Evolutionary conservation across 73 alveolate species (phyloP), one percentile per base, ranked within the genome.

Genomic region (Uronychia setigera): DNA sequence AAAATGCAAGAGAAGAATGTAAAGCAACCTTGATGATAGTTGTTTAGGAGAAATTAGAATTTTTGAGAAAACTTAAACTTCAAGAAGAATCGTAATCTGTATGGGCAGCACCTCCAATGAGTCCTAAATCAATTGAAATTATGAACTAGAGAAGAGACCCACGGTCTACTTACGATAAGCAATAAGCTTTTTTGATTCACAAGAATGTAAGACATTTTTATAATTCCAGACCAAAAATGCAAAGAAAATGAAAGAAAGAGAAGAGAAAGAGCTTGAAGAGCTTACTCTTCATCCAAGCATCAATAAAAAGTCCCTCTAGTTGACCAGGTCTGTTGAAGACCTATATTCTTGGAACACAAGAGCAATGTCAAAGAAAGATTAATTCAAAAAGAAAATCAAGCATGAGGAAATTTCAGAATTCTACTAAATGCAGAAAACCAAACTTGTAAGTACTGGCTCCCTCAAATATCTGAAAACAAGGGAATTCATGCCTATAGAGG

Each of bases 51-150:
- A n/a, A n/a, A n/a, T n/a, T n/a, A n/a, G n/a, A n/a, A n/a, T n/a
- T n/a, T n/a, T n/a, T n/a, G n/a, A n/a, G n/a, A n/a, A n/a, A n/a
- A n/a, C n/a, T n/a, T n/a, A n/a, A n/a, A n/a, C n/a, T n/a, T n/a
- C n/a, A n/a, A n/a, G n/a, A n/a, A n/a, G n/a, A n/a, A n/a, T n/a
- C n/a, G n/a, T n/a, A n/a, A n/a, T n/a, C n/a, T n/a, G n/a, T n/a
- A n/a, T n/a, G n/a, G n/a, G n/a, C n/a, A n/a, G n/a, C n/a, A n/a
- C 67, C 67, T 46, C 67, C 67, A 46, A 46, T 46, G 67, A 46
- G 67, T 19, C 67, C 67, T 19, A 46, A 46, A 46, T 46, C 67
- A 46, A 46, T 5, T 11, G 67, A 46, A 46, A 46, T 46, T 19
- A 46, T 46, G 67, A 46, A 19, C 67, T 11, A 46, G n/a, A 46